Conservation (phyloP, 305 asterid genomes). For the Lippia alba region DNA sequence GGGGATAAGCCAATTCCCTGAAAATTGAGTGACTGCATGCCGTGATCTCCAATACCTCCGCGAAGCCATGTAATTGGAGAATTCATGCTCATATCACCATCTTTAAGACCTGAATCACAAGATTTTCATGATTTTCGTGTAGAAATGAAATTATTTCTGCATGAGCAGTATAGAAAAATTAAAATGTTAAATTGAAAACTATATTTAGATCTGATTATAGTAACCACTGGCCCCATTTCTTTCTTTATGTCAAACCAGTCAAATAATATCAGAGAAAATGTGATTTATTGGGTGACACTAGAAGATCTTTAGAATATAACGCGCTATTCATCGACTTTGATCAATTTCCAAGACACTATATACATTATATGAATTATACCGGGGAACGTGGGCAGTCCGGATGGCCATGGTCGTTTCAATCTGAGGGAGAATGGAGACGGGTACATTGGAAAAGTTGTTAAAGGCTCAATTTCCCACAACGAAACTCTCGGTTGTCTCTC, state of each 20-base stretch:
- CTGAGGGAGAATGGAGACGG: constrained; percentile 97
- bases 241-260: neutral
- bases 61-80: constrained; percentile 80
- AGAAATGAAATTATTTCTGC: neutral
- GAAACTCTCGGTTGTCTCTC: constrained; percentile 98
- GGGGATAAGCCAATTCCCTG: constrained; percentile 70
- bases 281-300: too few species aligned
- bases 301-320: too few species aligned
- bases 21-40: constrained; percentile 64
- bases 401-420: constrained; percentile 95
- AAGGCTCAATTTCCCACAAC: constrained; percentile 94
- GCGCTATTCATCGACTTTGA: too few species aligned
- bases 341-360: neutral
- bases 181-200: neutral
- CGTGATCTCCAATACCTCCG: constrained; percentile 70
- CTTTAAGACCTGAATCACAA: constrained; percentile 60
- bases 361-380: constrained; percentile 50
- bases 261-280: too few species aligned
- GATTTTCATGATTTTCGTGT: neutral
- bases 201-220: neutral
- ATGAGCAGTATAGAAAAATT: too few species aligned
- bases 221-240: neutral
- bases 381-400: constrained; percentile 76
- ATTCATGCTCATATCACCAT: constrained; percentile 64
- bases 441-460: constrained; percentile 94